Evolutionary conservation across 2,329 filamentous ascomycete genomes (phyloP), one percentile per base, ranked within the genome.

Genomic region (Neonectria ditissima): DNA sequence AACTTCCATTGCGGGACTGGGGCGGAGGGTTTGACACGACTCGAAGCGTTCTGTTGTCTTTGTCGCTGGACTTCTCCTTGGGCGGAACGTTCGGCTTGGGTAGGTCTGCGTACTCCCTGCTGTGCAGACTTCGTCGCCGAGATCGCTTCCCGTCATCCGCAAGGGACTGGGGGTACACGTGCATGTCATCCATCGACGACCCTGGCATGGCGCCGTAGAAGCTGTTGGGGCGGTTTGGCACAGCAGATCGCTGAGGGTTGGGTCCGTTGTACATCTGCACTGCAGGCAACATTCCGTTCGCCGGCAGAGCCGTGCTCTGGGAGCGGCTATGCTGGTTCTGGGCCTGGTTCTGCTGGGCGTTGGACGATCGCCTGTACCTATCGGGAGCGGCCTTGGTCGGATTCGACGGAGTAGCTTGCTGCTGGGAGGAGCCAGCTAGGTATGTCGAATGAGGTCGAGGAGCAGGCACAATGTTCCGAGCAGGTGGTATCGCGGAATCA

Each of bases 91-190:
- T 52, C 24, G 67, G 50, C 37, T 72, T 69, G 14, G 65, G 55
- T 16, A 68, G 57, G 24, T 78, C 73, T 26, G 67, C 55, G 20
- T 68, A 67, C 24, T 87, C 84, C 64, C 86, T 78, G 18, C 88
- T 91, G 69, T 92, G 92, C 81, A 97, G 87, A 79, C 94, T 97
- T 69, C 94, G 89, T 75, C 94, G 89, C 71, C 94, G 87, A 79
- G 94, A 91, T 74, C 92, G 87, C 79, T 91, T 93, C 10, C 89
- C 87, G 37, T 91, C 85, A 28, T 95, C 93, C 18, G 87, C 79
- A n/a, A 80, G 76, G 26, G 83, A 77, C 59, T 84, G 82, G 61
- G 83, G 88, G 72, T 84, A 82, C 63, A 93, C 74, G 59, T 89
- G 86, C 75, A 89, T 87, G 71, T 96, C 92, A 77, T 97, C 93